These are phyloP conservation scores for Aegilops bicornis DNA, from an alignment of 176 grass and related monocot genomes.

Conservation along the genomic window DNA sequence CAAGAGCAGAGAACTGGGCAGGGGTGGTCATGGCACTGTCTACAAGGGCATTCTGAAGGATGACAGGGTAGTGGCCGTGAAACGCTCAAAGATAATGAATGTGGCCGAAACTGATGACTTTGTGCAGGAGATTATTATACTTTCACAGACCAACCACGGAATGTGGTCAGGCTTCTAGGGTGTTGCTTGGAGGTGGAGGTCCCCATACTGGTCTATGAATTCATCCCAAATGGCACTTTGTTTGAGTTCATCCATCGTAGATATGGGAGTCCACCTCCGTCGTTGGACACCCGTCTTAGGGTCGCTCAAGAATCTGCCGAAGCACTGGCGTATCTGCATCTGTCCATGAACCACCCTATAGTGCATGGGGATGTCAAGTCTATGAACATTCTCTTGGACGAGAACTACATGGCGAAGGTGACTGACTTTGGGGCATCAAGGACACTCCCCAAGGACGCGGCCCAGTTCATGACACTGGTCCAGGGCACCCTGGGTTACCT, in stretches of 20 bases:
- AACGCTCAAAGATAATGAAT: constrained; percentile 5
- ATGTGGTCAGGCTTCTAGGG: background rate
- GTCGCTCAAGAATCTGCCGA: background rate
- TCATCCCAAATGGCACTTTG: background rate
- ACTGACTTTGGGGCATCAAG: constrained; percentile 12
- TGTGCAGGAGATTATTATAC: background rate
- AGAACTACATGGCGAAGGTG: background rate
- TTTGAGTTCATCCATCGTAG: background rate
- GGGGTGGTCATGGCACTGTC: background rate
- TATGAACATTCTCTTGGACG: background rate
- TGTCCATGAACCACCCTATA: background rate
- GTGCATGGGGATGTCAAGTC: constrained; percentile 19
- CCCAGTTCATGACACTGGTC: constrained; percentile 14
- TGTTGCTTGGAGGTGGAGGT: background rate
- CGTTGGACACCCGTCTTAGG: background rate
- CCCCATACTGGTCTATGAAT: background rate
- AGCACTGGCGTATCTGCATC: constrained; percentile 10
- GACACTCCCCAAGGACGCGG: background rate
- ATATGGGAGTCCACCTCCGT: background rate
- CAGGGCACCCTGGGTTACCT: constrained; percentile 7
- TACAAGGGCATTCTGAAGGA: constrained; percentile 10
- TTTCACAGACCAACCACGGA: constrained; percentile 1
- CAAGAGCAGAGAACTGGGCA: background rate
- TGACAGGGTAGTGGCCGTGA: constrained; percentile 12
- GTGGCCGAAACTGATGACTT: background rate